A percentile compares a stretch with the other conserved stretches of the same genome.
These are phyloP conservation scores for Saturnispora dispora DNA, from an alignment of 805 yeast genomes.

Conservation along the genomic window DNA sequence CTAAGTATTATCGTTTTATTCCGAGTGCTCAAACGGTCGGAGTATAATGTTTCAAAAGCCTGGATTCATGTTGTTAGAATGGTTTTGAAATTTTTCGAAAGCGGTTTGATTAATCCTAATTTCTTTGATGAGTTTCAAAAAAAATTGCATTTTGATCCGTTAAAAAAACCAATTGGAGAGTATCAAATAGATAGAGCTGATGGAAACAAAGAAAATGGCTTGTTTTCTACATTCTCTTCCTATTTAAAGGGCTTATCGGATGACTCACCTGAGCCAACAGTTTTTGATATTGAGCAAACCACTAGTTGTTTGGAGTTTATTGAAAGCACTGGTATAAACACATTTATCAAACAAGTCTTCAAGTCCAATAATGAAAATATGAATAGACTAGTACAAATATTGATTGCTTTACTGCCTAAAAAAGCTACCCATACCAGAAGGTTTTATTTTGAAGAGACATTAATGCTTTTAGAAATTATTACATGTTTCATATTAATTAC, in stretches of 20 bases:
- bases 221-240: constrained; percentile 87
- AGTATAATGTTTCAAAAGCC: constrained; percentile 35
- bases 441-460: constrained; percentile 21
- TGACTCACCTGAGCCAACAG: constrained; percentile 85
- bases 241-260: constrained; percentile 82
- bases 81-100: constrained; percentile 57
- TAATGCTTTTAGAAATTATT: constrained; percentile 26
- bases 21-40: constrained; percentile 57
- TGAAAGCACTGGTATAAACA: constrained; percentile 52
- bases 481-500: constrained; percentile 26
- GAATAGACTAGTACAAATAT: constrained; percentile 25
- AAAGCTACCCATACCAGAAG: constrained; percentile 23
- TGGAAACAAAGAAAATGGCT: constrained; percentile 61
- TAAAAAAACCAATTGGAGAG: constrained; percentile 59
- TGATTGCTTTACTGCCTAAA: constrained; percentile 29
- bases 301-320: constrained; percentile 77
- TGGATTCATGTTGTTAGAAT: constrained; percentile 59
- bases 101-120: constrained; percentile 61
- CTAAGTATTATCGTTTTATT: constrained; percentile 79
- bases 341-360: constrained; percentile 45
- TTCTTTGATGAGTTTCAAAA: constrained; percentile 57
- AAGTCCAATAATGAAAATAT: constrained; percentile 29
- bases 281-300: constrained; percentile 84
- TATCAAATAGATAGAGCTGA: constrained; percentile 54
- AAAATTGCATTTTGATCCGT: constrained; percentile 39